Percentiles rank a stretch among this genome's conserved stretches.
Conservation (phyloP, 257 asterid genomes). For the Gynochthodes officinalis region DNA sequence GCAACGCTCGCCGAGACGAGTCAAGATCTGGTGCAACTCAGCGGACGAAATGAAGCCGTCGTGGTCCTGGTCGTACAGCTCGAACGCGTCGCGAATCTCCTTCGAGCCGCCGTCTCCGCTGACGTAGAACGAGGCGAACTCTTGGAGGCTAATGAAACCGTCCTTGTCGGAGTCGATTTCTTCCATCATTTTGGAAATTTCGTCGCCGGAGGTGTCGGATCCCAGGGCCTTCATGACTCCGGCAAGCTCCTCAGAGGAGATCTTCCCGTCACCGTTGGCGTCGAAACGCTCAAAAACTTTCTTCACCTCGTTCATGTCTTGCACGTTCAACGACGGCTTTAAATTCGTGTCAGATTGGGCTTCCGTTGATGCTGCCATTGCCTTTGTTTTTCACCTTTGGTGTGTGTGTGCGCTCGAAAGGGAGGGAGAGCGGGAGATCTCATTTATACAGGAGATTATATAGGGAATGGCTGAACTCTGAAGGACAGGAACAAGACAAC, state of each 20-base stretch:
- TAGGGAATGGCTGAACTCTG: neutral
- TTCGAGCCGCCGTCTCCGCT: constrained; percentile 33
- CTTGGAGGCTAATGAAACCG: constrained; percentile 67
- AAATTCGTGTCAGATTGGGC: constrained; percentile 7
- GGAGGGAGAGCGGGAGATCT: neutral
- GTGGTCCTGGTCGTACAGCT: constrained; percentile 73
- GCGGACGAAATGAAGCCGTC: constrained; percentile 70
- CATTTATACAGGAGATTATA: too few species aligned
- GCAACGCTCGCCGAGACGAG: constrained; percentile 70
- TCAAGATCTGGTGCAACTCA: constrained; percentile 74
- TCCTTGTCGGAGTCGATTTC: constrained; percentile 81
- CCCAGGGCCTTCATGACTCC: constrained; percentile 68
- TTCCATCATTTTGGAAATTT: constrained; percentile 52
- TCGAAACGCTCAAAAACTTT: constrained; percentile 76
- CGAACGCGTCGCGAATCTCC: constrained; percentile 80
- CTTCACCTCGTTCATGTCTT: constrained; percentile 44
- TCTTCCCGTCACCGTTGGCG: constrained; percentile 77
- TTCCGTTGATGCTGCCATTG: constrained; percentile 30
- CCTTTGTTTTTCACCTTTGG: neutral
- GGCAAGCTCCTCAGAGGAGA: constrained; percentile 69
- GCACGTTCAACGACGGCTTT: constrained; percentile 40
- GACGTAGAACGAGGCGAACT: constrained; percentile 68
- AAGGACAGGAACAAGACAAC: neutral
- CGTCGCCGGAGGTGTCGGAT: constrained; percentile 49
- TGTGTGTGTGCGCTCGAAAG: neutral